A percentile compares a stretch with the other conserved stretches of the same genome.
Evolutionary conservation across 106 monocot species (phyloP).

Genomic region (Iris macrosiphon): DNA sequence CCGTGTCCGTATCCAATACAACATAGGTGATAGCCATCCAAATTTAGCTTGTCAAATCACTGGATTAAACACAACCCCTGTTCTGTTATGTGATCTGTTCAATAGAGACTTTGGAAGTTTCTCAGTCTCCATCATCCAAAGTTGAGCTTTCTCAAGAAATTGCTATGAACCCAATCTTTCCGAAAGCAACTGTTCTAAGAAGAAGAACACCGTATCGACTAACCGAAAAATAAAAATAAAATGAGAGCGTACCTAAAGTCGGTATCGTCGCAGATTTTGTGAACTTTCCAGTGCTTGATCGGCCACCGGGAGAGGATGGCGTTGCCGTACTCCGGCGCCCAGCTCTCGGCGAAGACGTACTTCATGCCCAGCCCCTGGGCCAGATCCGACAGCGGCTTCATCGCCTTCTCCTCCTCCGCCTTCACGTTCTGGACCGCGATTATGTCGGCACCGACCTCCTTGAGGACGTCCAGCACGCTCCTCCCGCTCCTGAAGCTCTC

Average conservation of each 20-base stretch:
- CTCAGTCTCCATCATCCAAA: neutral
- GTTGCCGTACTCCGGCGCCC: slow-evolving; percentile 65
- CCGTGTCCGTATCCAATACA: too few relatives aligned
- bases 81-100: too few relatives aligned
- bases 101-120: too few relatives aligned
- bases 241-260: slow-evolving; percentile 55
- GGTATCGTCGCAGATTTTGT: slow-evolving; percentile 52
- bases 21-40: too few relatives aligned
- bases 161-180: neutral
- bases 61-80: too few relatives aligned
- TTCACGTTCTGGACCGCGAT: slow-evolving; percentile 87
- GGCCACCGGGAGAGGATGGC: slow-evolving; percentile 80
- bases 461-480: slow-evolving; percentile 78
- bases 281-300: slow-evolving; percentile 58
- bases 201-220: too few relatives aligned
- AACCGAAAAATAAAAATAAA: neutral
- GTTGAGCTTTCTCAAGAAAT: too few relatives aligned
- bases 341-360: slow-evolving; percentile 86
- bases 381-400: slow-evolving; percentile 76
- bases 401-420: slow-evolving; percentile 92
- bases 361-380: slow-evolving; percentile 79
- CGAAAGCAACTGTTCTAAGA: slow-evolving; percentile 8
- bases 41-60: too few relatives aligned
- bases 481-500: slow-evolving; percentile 15
- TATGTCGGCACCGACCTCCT: slow-evolving; percentile 69